Conservation (phyloP, 1,284 basidiomycete genomes). For the Veloboletus limbatus region DNA sequence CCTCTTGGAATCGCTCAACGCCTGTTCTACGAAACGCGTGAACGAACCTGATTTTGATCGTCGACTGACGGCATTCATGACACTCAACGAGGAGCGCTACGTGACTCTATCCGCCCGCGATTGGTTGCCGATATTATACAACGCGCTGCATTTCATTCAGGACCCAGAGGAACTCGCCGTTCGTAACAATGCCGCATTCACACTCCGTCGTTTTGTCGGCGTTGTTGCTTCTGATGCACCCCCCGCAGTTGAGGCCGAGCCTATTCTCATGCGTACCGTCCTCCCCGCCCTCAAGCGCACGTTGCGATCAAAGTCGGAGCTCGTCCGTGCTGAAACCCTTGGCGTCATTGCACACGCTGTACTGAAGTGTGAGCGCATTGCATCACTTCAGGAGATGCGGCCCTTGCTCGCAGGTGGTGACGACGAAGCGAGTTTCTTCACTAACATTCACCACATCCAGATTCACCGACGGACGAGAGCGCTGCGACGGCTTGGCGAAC, state of each 20-base stretch:
- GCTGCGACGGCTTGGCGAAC: slow-evolving; percentile 81
- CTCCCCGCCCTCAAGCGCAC: slow-evolving; percentile 84
- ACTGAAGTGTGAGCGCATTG: slow-evolving; percentile 59
- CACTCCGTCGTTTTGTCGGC: slow-evolving; percentile 80
- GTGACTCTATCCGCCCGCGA: slow-evolving; percentile 50
- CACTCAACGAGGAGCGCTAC: slow-evolving; percentile 67
- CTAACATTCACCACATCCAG: slow-evolving; percentile 95
- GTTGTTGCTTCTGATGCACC: slow-evolving; percentile 33
- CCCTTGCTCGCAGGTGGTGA: slow-evolving; percentile 87
- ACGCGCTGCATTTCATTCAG: slow-evolving; percentile 84
- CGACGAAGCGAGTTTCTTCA: slow-evolving; percentile 96
- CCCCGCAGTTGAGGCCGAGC: slow-evolving; percentile 36
- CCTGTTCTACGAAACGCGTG: slow-evolving; percentile 78
- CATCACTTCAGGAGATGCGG: slow-evolving; percentile 73
- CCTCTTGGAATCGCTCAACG: slow-evolving; percentile 75
- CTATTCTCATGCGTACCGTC: slow-evolving; percentile 64
- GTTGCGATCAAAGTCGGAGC: slow-evolving; percentile 78
- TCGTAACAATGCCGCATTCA: slow-evolving; percentile 76
- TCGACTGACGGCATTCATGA: slow-evolving; percentile 76
- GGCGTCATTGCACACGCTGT: slow-evolving; percentile 80
- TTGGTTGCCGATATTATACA: slow-evolving; percentile 87
- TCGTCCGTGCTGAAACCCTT: slow-evolving; percentile 87
- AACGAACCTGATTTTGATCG: slow-evolving; percentile 95
- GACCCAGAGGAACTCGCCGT: slow-evolving; percentile 90
- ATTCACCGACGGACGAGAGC: slow-evolving; percentile 89